Evolutionary conservation across 768 basidiomycete species (phyloP).

Genomic region (Boletales sp.): DNA sequence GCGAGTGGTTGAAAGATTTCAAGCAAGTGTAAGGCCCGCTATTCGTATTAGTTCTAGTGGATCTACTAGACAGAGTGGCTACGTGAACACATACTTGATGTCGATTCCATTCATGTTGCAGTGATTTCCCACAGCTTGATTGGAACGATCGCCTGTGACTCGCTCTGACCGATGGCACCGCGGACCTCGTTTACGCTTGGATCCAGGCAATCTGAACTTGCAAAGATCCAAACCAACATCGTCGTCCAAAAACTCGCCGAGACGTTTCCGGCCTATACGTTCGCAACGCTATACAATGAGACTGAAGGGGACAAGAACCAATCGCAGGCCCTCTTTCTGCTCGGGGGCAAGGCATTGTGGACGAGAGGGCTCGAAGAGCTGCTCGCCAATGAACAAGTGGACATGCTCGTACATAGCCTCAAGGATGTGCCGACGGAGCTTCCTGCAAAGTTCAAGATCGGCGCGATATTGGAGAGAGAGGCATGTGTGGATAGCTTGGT

Average conservation of each 20-base stretch:
- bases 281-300: constrained; percentile 59
- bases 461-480: constrained; percentile 81
- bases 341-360: constrained; percentile 94
- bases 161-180: constrained; percentile 10
- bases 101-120: no score
- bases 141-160: no score
- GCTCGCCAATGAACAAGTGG: constrained; percentile 66
- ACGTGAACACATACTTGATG: no score
- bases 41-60: not conserved
- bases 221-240: constrained; percentile 84
- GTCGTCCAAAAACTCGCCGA: constrained; percentile 63
- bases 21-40: constrained; percentile 8
- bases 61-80: not conserved
- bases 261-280: constrained; percentile 47
- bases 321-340: constrained; percentile 78
- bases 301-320: constrained; percentile 89
- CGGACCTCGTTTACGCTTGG: constrained; percentile 67
- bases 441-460: constrained; percentile 81
- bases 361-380: constrained; percentile 94
- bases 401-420: constrained; percentile 88
- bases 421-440: constrained; percentile 93
- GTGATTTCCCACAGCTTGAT: no score
- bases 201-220: constrained; percentile 84
- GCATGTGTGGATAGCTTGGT: constrained; percentile 88
- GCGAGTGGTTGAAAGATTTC: constrained; percentile 62